These are phyloP conservation scores for Melanopsichium pennsylvanicum DNA, from an alignment of 1,284 basidiomycete species.

Conservation along the genomic window DNA sequence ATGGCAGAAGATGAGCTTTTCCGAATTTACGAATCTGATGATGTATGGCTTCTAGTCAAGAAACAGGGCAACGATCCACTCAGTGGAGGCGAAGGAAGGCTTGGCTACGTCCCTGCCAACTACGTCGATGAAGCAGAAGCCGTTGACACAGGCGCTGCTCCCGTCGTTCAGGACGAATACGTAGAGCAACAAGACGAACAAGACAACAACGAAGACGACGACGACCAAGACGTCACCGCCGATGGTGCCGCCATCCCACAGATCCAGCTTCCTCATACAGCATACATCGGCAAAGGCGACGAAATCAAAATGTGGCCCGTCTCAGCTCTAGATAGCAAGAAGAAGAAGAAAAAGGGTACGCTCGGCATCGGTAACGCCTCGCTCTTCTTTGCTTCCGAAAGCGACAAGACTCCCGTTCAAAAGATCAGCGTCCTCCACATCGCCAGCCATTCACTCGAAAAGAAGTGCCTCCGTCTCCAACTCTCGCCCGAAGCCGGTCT, in stretches of 20 bases:
- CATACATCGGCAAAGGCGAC: conserved; percentile 51
- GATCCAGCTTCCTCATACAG: conserved; percentile 40
- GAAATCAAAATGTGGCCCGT: conserved; percentile 66
- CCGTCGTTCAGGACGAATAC: conserved; percentile 35
- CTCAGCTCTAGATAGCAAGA: conserved; percentile 59
- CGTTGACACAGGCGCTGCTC: conserved; percentile 48
- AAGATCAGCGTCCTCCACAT: conserved; percentile 59
- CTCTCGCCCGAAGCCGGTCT: conserved; percentile 49
- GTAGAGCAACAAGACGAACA: conserved; percentile 36
- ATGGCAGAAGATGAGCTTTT: conserved; percentile 61
- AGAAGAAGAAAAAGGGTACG: conserved; percentile 64
- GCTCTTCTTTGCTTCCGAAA: conserved; percentile 64
- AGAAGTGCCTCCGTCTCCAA: conserved; percentile 60
- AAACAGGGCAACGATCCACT: conserved; percentile 56
- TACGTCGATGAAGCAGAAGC: conserved; percentile 63
- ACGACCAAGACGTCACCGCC: conserved; percentile 24
- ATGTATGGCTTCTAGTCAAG: conserved; percentile 61
- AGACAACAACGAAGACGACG: conserved; percentile 44
- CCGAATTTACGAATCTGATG: conserved; percentile 59
- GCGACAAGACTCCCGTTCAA: conserved; percentile 63
- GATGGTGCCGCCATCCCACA: conserved; percentile 40
- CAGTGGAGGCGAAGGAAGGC: conserved; percentile 47
- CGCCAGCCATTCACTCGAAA: conserved; percentile 50
- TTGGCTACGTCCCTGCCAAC: conserved; percentile 63
- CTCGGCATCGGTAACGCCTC: conserved; percentile 63